Evolutionary conservation across 345 rosid genomes (phyloP).

Genomic region (Hibiscus trionum): DNA sequence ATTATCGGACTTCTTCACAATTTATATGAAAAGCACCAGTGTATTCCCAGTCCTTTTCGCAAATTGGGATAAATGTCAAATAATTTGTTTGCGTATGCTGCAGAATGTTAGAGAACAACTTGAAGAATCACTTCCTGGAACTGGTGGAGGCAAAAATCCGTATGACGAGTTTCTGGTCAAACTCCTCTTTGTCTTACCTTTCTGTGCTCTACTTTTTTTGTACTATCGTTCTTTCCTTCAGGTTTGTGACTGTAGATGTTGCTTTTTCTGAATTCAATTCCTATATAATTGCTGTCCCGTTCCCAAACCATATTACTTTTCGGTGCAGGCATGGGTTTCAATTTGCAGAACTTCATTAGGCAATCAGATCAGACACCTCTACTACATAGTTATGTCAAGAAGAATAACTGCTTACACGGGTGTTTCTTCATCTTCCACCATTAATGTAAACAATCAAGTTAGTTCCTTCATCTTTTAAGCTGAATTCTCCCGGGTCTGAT

Average conservation of each 20-base stretch:
- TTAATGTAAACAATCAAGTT: conserved; percentile 47
- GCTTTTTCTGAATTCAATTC: neutral
- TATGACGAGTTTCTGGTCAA: conserved; percentile 53
- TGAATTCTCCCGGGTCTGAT: neutral
- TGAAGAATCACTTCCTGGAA: conserved; percentile 85
- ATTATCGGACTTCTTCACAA: neutral
- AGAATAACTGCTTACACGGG: conserved; percentile 50
- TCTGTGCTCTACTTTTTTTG: conserved; percentile 41
- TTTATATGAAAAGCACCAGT: neutral
- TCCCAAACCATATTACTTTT: conserved; percentile 8
- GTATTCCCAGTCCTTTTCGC: neutral
- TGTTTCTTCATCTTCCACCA: conserved; percentile 44
- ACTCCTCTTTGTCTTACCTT: conserved; percentile 61
- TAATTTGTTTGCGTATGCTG: conserved; percentile 2
- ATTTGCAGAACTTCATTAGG: conserved; percentile 51
- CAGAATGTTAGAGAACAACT: conserved; percentile 68
- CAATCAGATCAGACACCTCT: conserved; percentile 57
- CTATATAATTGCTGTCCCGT: neutral
- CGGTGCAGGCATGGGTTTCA: conserved; percentile 47
- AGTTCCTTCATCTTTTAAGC: conserved; percentile 13
- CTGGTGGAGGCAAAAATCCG: conserved; percentile 76
- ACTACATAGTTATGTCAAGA: conserved; percentile 45
- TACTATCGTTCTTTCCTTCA: conserved; percentile 41
- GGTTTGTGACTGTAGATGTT: conserved; percentile 27
- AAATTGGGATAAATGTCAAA: neutral